Evolutionary conservation across 768 basidiomycete genomes (phyloP).

Genomic region (Agaricus subrufescens): DNA sequence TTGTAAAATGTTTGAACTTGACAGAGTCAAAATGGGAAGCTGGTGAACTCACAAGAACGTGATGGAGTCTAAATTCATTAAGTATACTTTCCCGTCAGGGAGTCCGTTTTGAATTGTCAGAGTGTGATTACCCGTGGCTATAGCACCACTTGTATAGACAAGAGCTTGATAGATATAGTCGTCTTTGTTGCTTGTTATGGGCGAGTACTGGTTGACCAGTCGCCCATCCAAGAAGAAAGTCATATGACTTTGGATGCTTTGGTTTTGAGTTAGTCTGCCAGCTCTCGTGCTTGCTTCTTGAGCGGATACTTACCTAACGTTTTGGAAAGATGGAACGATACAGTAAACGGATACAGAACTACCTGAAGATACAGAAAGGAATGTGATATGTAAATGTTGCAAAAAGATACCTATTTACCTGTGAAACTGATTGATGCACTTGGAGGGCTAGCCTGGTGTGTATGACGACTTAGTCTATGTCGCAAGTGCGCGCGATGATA

Average conservation of each 20-base stretch:
- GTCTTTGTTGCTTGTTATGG: neutral
- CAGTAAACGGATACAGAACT: conserved; percentile 4
- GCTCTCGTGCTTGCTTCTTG: neutral
- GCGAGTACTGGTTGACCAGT: neutral
- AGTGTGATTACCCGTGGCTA: conserved; percentile 5
- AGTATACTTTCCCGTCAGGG: neutral
- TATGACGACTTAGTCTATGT: neutral
- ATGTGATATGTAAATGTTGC: neutral
- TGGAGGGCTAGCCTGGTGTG: neutral
- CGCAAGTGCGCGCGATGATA: neutral
- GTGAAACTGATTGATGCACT: neutral
- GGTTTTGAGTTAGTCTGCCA: neutral
- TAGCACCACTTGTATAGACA: conserved; percentile 4
- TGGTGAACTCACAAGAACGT: conserved; percentile 5
- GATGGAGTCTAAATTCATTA: conserved; percentile 12
- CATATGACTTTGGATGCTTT: conserved; percentile 1
- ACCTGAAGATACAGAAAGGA: neutral
- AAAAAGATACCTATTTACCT: neutral
- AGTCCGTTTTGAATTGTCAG: conserved; percentile 10
- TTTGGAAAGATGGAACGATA: neutral
- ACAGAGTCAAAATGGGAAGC: neutral
- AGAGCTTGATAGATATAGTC: neutral
- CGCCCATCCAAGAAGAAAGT: neutral
- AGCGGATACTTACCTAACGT: neutral
- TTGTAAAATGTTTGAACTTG: neutral